These are phyloP conservation scores for Sparassis latifolia DNA, from an alignment of 1,284 basidiomycete species.

Conservation along the genomic window DNA sequence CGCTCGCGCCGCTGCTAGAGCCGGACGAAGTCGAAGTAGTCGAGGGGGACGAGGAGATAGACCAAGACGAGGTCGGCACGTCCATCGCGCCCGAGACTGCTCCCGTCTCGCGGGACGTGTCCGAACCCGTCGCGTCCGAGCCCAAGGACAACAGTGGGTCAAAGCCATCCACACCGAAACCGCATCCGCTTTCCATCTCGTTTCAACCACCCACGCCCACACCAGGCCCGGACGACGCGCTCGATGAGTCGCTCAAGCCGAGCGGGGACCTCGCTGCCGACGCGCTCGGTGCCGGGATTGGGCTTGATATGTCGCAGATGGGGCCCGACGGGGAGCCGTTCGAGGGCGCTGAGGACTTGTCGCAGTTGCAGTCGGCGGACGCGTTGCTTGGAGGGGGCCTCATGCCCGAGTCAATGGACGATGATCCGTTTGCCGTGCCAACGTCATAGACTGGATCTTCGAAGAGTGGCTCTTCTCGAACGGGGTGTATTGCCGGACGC, in stretches of 20 bases:
- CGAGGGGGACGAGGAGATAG: constrained; percentile 49
- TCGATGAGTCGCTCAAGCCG: constrained; percentile 21
- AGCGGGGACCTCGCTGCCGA: constrained; percentile 19
- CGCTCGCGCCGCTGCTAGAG: constrained; percentile 69
- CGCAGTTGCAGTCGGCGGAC: constrained; percentile 48
- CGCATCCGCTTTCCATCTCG: constrained; percentile 40
- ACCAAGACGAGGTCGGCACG: constrained; percentile 57
- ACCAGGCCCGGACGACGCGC: constrained; percentile 18
- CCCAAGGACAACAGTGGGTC: constrained; percentile 41
- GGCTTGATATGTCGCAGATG: constrained; percentile 54
- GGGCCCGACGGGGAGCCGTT: constrained; percentile 59
- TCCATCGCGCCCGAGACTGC: constrained; percentile 38
- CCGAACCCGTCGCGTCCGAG: constrained; percentile 26
- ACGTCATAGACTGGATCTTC: constrained; percentile 8
- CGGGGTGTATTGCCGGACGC: not conserved
- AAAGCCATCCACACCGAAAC: constrained; percentile 60
- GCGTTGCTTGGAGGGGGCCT: constrained; percentile 51
- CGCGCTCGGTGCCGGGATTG: constrained; percentile 17
- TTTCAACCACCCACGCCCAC: constrained; percentile 30
- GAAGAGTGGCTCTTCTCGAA: not conserved
- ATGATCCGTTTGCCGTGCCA: constrained; percentile 47
- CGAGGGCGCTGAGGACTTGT: constrained; percentile 47
- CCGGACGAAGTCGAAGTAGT: constrained; percentile 23
- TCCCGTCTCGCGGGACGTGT: constrained; percentile 27
- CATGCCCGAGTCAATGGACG: constrained; percentile 41